phyloP scores from a whole-genome alignment of 202 grass and related monocot genomes.

The Zizania palustris region DNA sequence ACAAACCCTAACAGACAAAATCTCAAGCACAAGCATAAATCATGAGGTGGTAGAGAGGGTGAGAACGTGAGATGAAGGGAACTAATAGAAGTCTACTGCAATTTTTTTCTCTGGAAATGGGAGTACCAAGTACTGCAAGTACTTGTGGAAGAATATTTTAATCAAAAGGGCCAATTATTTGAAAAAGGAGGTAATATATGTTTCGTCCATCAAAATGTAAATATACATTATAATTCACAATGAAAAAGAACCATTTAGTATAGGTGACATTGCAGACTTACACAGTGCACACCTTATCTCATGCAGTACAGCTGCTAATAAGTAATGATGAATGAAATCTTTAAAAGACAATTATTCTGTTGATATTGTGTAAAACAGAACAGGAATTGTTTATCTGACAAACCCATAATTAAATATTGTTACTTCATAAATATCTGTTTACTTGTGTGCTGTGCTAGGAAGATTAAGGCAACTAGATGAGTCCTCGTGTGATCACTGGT shows the following conservation, averaged over 20 bases:
- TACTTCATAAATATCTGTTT: neutral
- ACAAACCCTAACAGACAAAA: neutral
- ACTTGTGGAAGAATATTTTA: no score
- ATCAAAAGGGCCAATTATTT: no score
- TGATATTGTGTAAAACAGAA: neutral
- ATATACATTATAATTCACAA: neutral
- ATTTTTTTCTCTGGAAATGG: neutral
- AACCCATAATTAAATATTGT: neutral
- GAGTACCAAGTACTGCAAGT: no score
- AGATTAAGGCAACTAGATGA: neutral
- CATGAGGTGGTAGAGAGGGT: neutral
- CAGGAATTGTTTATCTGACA: neutral
- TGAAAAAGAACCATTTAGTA: constrained; percentile 10
- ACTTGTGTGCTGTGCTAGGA: neutral
- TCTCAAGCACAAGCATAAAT: neutral
- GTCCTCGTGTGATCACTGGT: neutral
- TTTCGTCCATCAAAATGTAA: neutral
- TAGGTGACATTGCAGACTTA: no score
- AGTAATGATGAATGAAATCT: neutral
- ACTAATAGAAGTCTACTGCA: neutral
- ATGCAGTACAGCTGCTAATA: neutral
- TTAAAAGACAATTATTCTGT: neutral
- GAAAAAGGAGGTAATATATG: neutral
- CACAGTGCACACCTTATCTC: neutral
- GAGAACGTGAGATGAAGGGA: neutral